Base-by-base conservation (phyloP, 805 yeast genomes). In the Cyberlindnera bimundalis region DNA sequence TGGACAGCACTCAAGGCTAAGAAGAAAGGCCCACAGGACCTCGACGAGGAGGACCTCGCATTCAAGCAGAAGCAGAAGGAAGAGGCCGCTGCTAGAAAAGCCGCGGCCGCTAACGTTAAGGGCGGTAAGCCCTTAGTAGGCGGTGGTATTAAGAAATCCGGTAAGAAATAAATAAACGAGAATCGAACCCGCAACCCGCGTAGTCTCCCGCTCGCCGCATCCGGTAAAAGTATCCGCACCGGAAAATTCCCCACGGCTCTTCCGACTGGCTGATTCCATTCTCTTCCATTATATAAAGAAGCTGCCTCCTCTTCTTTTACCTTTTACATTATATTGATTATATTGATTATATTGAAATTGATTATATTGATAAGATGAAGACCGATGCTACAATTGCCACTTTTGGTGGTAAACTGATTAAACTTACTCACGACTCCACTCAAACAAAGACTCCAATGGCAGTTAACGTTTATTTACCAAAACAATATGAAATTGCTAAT, bases 61-160 rank as follows among this genome's bases (percentile, higher is more conserved):
- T 89, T 81, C 76, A 87, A 87, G 71, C 91, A 84, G 59, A 90
- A 89, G 74, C 95, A 88, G 71, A 87, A 84, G 65, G 96, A 95
- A 43, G 97, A 86, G 48, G 96, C 91, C 53, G 85, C 84, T 60
- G 96, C 96, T 23, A 81, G 81, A 68, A 91, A 90, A 68, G 95
- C 84, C 40, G 75, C 91, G 81, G 88, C 91, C 50, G 78, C 83
- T 38, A 79, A 84, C 66, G 93, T 96, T 45, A 71, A 84, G 56
- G 79, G 84, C 59, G 96, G 96, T 51, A 96, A 96, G 40, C 96
- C 96, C 27, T 68, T 90, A 57, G 80, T 81, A 40, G 90, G 95
- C 49, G 96, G 96, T 39, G 98, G 98, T 46, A 90, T 90, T 71
- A 90, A 91, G 78, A 91, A 90, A 79, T 83, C 84, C 54, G 84